Conservation (phyloP, 73 alveolate species). For the Effrenium voratum region DNA sequence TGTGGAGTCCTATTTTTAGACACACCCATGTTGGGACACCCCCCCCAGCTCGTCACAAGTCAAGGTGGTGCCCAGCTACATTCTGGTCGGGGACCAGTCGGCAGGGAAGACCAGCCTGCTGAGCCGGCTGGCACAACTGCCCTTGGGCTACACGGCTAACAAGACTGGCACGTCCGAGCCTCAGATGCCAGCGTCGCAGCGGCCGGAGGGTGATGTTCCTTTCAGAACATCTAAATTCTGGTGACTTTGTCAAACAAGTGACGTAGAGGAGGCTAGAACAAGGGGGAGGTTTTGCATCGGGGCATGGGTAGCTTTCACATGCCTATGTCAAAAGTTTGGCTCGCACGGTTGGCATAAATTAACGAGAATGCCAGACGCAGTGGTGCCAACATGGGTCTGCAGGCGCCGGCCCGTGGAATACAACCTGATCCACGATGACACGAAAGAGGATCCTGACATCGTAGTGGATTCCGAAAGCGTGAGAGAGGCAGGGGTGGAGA, state of each 20-base stretch:
- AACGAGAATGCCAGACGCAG: background rate
- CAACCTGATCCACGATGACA: constrained; percentile 33
- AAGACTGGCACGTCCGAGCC: constrained; percentile 67
- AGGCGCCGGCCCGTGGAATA: constrained; percentile 83
- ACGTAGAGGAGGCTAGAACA: background rate
- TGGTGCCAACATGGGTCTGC: background rate
- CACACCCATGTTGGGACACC: background rate
- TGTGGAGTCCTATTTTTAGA: background rate
- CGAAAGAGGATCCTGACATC: constrained; percentile 18
- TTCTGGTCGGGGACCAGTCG: constrained; percentile 60
- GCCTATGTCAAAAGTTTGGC: background rate
- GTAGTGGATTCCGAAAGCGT: constrained; percentile 41
- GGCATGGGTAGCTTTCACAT: background rate
- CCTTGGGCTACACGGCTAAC: constrained; percentile 54
- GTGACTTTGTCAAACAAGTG: background rate
- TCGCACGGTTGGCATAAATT: background rate
- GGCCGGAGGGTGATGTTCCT: background rate
- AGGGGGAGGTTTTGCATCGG: background rate
- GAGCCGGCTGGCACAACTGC: constrained; percentile 48
- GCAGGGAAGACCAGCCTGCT: constrained; percentile 40
- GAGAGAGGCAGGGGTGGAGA: background rate
- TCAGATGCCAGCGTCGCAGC: background rate
- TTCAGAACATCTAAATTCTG: no score
- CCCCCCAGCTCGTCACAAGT: background rate
- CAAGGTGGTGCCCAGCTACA: constrained; percentile 58